A percentile compares a stretch with the other conserved stretches of the same genome.
Evolutionary conservation across 2,329 filamentous ascomycete species (phyloP).

Genomic region (Fusarium proliferatum): DNA sequence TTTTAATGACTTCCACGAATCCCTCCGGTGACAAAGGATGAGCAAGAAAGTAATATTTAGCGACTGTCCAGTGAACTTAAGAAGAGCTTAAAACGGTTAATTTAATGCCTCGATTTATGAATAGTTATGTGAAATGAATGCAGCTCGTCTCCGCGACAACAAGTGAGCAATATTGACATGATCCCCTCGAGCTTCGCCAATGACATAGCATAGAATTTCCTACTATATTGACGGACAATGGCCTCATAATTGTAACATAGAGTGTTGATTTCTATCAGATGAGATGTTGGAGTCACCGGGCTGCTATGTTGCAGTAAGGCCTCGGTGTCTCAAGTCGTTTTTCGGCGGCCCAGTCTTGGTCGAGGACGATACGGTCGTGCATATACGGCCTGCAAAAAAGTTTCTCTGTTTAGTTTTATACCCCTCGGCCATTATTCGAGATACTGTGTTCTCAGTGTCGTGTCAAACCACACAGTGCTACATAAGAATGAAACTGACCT

Average conservation of each 20-base stretch:
- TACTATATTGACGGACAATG: too few species aligned
- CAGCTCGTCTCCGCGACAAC: too few species aligned
- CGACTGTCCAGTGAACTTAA: rapidly evolving
- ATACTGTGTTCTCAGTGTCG: neutral
- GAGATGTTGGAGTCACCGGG: too few species aligned
- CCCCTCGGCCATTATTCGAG: neutral
- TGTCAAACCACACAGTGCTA: neutral
- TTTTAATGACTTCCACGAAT: neutral
- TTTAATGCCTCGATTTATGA: too few species aligned
- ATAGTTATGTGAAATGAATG: too few species aligned
- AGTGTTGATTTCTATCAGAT: neutral
- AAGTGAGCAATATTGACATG: neutral
- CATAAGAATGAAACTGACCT: neutral
- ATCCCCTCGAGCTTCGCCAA: neutral
- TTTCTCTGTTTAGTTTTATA: too few species aligned
- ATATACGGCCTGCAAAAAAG: too few species aligned
- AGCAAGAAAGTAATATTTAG: rapidly evolving
- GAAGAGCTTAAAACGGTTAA: too few species aligned
- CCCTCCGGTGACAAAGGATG: neutral
- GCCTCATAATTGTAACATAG: too few species aligned
- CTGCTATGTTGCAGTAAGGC: neutral
- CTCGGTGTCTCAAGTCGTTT: neutral
- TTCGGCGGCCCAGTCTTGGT: neutral
- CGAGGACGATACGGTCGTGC: neutral
- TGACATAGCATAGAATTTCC: too few species aligned